Base-by-base conservation (phyloP, 2,329 filamentous ascomycete genomes). In the Fusarium succisae region DNA sequence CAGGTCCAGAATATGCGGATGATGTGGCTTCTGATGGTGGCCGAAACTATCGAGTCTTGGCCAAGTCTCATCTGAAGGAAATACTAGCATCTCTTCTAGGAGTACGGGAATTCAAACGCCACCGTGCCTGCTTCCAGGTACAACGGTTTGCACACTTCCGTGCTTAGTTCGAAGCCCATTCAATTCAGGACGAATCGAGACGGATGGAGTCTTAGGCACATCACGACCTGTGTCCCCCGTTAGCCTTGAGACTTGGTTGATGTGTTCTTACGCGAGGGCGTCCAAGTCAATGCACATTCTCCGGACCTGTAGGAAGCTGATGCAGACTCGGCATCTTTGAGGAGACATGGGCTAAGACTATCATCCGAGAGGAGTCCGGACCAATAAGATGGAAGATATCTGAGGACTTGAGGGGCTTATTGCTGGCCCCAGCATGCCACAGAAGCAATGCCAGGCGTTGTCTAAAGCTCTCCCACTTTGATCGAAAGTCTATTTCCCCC, bases 401-500 rank as follows among this genome's bases (percentile, higher is more conserved):
- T 56, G 47, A 74, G 51, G 32, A 44, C 28, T 72, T 70, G 70
- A 63, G 66, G 55, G 70, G 62, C 69, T 69, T 64, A 37, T 30
- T 62, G 56, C 53, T 70, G 70, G 58, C 70, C 53, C 70, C 63
- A 48, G 48, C 48, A 62, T 62, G 48, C 43, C 48, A 56, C 43
- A 60, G 65, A 54, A 48, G 55, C 28, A 44, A 54, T 67, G 63
- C 63, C 47, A 69, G 56, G 56, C 67, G 48, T 67, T 63, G 68
- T 62, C 41, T 70, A 60, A 67, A 77, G 62, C 43, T 70, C 65
- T 73, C 45, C 64, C 66, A 63, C 65, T 69, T 51, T 74, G 67
- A 66, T 68, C 62, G 44, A 78, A 78, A 78, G 76, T 78, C 37
- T 78, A 78, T 76, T 77, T 72, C 62, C 74, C 74, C 76, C 73